Conservation (phyloP, 75 land plant species). For the Pinus taeda region DNA sequence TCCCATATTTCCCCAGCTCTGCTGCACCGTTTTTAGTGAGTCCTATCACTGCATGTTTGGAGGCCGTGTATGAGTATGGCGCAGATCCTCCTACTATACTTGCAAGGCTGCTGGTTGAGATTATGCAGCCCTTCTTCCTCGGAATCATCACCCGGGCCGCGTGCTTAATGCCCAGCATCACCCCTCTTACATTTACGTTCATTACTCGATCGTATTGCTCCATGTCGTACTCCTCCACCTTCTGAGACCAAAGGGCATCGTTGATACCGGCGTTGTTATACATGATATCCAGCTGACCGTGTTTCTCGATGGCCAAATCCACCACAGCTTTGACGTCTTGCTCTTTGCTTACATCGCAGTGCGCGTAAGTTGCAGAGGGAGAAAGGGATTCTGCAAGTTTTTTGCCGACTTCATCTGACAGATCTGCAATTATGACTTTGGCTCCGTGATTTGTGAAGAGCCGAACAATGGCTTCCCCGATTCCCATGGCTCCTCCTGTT, state of each 20-base stretch:
- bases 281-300: slow-evolving; percentile 38
- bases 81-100: slow-evolving; percentile 14
- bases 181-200: slow-evolving; percentile 37
- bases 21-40: slow-evolving; percentile 29
- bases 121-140: slow-evolving; percentile 25
- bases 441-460: slow-evolving; percentile 20
- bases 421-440: slow-evolving; percentile 19
- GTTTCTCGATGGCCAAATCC: slow-evolving; percentile 13
- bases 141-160: slow-evolving; percentile 50
- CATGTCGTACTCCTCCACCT: slow-evolving; percentile 24
- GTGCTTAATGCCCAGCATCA: slow-evolving; percentile 47
- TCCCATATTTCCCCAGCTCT: slow-evolving; percentile 47
- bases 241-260: neutral
- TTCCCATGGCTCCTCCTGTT: slow-evolving; percentile 38
- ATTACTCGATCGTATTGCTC: slow-evolving; percentile 28
- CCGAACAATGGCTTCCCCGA: slow-evolving; percentile 19
- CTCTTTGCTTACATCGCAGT: slow-evolving; percentile 48
- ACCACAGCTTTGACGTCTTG: slow-evolving; percentile 22
- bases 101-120: slow-evolving; percentile 35
- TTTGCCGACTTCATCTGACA: slow-evolving; percentile 28
- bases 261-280: slow-evolving; percentile 42
- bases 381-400: slow-evolving; percentile 16
- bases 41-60: slow-evolving; percentile 44
- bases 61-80: slow-evolving; percentile 27
- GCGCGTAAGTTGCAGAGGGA: slow-evolving; percentile 11